Evolutionary conservation across 805 yeast species (phyloP).

Genomic region (Candida nonsorbophila): DNA sequence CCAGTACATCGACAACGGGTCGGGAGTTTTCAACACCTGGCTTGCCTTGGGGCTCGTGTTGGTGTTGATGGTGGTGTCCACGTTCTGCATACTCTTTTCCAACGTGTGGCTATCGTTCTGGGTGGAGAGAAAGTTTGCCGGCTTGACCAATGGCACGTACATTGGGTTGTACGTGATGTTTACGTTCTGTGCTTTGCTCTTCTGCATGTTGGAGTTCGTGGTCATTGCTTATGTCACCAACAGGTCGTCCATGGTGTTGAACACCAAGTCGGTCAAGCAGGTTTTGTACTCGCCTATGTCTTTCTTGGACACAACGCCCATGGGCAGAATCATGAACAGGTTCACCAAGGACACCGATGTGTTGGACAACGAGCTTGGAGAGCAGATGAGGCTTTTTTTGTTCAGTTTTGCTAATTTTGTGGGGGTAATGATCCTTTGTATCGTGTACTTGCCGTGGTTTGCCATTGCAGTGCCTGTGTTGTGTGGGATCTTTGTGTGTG

Average conservation of each 20-base stretch:
- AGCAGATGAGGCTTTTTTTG: conserved; percentile 57
- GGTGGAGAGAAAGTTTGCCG: conserved; percentile 52
- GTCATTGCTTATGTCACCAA: conserved; percentile 45
- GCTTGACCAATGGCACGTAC: conserved; percentile 48
- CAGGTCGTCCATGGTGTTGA: conserved; percentile 50
- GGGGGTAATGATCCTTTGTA: conserved; percentile 44
- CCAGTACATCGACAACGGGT: conserved; percentile 48
- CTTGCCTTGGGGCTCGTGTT: too few species aligned
- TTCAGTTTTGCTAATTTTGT: conserved; percentile 48
- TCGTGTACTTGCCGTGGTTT: conserved; percentile 32
- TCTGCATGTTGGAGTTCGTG: conserved; percentile 39
- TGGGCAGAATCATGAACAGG: conserved; percentile 78
- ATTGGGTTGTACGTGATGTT: conserved; percentile 68
- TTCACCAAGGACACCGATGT: conserved; percentile 85
- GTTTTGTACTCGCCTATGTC: conserved; percentile 75
- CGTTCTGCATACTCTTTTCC: conserved; percentile 51
- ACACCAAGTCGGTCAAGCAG: conserved; percentile 52
- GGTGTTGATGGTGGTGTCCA: conserved; percentile 7
- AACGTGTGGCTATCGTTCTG: conserved; percentile 82
- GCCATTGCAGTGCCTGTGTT: conserved; percentile 30
- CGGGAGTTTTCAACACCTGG: conserved; percentile 39
- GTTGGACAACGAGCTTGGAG: conserved; percentile 71
- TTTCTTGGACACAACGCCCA: conserved; percentile 78
- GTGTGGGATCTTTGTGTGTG: conserved; percentile 14
- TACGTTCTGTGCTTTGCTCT: conserved; percentile 43